phyloP scores from a whole-genome alignment of 2,329 filamentous ascomycete species.

The Aspergillus sojae region DNA sequence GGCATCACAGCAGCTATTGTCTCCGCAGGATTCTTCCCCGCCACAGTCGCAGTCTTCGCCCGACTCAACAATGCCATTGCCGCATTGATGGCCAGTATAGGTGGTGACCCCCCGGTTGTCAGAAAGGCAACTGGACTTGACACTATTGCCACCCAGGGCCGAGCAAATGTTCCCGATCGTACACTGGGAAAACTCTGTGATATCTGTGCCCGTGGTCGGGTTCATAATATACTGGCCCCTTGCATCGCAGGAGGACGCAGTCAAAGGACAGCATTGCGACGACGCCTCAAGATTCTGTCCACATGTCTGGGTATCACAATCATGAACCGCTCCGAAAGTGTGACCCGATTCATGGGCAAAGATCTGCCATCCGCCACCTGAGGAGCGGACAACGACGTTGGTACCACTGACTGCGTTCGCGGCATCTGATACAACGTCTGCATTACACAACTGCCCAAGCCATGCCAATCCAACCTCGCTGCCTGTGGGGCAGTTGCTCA shows the following conservation, averaged over 20 bases:
- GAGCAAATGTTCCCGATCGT: constrained; percentile 93
- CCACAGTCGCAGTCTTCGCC: constrained; percentile 98
- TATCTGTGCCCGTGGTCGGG: constrained; percentile 74
- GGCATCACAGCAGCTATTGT: constrained; percentile 81
- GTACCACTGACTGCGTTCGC: constrained; percentile 77
- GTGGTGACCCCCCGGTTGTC: constrained; percentile 82
- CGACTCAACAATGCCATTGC: constrained; percentile 93
- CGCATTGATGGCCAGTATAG: constrained; percentile 82
- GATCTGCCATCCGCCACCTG: constrained; percentile 88
- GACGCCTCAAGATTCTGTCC: constrained; percentile 61
- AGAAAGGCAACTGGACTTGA: constrained; percentile 76
- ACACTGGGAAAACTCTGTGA: constrained; percentile 83
- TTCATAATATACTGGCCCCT: constrained; percentile 90
- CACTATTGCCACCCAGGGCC: constrained; percentile 74
- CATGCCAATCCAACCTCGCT: constrained; percentile 89
- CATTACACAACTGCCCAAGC: constrained; percentile 82
- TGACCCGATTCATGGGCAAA: constrained; percentile 94
- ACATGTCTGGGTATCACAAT: constrained; percentile 76
- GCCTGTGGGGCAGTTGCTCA: constrained; percentile 79
- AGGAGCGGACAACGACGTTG: constrained; percentile 84
- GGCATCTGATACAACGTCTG: constrained; percentile 53
- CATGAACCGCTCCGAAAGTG: constrained; percentile 94
- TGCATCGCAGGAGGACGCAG: constrained; percentile 69
- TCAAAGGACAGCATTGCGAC: constrained; percentile 81
- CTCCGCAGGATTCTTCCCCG: constrained; percentile 68